Conservation (phyloP, 176 grass and related monocot species). For the Ananas comosus region DNA sequence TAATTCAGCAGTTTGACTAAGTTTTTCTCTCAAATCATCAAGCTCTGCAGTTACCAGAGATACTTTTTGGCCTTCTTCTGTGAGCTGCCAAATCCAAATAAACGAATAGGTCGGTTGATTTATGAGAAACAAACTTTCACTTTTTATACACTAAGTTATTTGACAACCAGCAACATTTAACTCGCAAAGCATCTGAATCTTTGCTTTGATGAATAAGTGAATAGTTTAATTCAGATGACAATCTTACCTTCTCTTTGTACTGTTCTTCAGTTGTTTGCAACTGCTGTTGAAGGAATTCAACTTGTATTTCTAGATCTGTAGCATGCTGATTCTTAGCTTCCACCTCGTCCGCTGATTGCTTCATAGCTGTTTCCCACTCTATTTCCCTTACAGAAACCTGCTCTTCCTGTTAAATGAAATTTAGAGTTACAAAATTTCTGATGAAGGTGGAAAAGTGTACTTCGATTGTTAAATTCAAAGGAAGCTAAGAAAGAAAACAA, state of each 20-base stretch:
- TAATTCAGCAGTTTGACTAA: constrained; percentile 47
- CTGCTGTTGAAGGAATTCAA: constrained; percentile 32
- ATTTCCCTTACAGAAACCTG: constrained; percentile 22
- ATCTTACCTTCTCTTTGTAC: constrained; percentile 41
- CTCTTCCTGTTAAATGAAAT: constrained; percentile 28
- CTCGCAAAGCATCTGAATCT: not conserved
- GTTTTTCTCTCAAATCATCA: constrained; percentile 45
- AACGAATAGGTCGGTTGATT: not conserved
- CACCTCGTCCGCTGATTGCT: constrained; percentile 23
- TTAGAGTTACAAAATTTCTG: not conserved
- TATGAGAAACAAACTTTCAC: not conserved
- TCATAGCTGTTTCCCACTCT: constrained; percentile 23
- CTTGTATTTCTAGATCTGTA: constrained; percentile 36
- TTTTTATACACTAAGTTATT: not conserved
- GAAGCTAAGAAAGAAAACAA: not conserved
- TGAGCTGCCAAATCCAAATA: constrained; percentile 31
- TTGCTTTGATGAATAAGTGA: constrained; percentile 10
- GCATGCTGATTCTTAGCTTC: constrained; percentile 29
- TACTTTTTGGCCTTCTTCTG: constrained; percentile 42
- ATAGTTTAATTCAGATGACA: constrained; percentile 1
- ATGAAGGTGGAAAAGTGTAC: not conserved
- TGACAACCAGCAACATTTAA: not conserved
- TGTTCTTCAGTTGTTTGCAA: constrained; percentile 25
- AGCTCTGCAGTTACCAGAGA: constrained; percentile 40
- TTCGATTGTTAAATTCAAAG: not conserved